Conservation (phyloP, 306 rosid species). For the Parietaria judaica region DNA sequence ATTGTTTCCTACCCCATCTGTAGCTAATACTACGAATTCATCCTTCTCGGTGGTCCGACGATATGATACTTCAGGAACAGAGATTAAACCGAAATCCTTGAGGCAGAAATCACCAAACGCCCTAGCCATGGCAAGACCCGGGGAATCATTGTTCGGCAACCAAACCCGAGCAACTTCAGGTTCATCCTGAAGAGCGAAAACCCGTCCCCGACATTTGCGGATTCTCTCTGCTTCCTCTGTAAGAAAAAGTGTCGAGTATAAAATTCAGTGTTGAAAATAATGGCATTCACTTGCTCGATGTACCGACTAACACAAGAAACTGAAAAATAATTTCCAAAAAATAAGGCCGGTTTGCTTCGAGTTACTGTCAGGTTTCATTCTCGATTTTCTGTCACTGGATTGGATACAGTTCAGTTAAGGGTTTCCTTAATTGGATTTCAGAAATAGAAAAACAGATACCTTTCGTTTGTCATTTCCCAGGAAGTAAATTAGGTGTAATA, state of each 20-base stretch:
- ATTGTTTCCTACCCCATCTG: constrained; percentile 73
- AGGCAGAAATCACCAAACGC: constrained; percentile 99
- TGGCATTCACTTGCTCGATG: no score
- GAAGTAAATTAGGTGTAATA: neutral
- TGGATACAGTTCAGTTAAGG: no score
- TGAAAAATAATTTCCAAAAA: no score
- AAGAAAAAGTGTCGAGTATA: neutral
- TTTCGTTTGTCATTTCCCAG: neutral
- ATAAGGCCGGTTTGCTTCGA: no score
- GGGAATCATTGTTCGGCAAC: constrained; percentile 89
- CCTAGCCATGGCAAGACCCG: constrained; percentile 99
- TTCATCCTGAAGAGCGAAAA: constrained; percentile 91
- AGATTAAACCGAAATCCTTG: constrained; percentile 90
- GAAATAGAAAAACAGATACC: no score
- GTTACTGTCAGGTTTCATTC: no score
- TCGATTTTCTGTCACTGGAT: no score
- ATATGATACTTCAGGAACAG: constrained; percentile 83
- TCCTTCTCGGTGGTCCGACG: constrained; percentile 62
- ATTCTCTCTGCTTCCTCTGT: constrained; percentile 96
- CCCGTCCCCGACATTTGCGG: constrained; percentile 81
- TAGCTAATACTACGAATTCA: constrained; percentile 81
- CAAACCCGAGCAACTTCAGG: constrained; percentile 96
- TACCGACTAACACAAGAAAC: no score
- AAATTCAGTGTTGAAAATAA: neutral
- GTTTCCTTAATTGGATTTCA: no score